These are phyloP conservation scores for Metschnikowia arizonensis DNA, from an alignment of 805 yeast species.

Conservation along the genomic window DNA sequence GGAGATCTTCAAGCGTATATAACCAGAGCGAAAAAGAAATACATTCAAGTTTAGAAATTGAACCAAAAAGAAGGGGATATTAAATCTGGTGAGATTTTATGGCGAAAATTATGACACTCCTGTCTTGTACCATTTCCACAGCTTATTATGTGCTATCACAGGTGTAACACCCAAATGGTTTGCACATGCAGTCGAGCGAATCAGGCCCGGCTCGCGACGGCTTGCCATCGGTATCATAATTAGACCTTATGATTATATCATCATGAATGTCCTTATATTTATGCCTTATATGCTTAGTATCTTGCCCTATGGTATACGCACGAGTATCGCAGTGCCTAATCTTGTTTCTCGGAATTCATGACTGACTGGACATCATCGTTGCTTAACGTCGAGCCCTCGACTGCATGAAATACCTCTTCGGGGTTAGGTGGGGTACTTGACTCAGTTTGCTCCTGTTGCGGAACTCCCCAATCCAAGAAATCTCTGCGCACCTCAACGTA, in stretches of 20 bases:
- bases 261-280: neutral
- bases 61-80: too few relatives aligned
- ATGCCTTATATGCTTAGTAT: constrained; percentile 2
- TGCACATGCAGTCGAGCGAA: neutral
- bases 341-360: constrained; percentile 13
- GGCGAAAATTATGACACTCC: too few relatives aligned
- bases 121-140: too few relatives aligned
- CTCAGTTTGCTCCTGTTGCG: constrained; percentile 12
- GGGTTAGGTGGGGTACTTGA: constrained; percentile 8
- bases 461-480: constrained; percentile 54
- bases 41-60: neutral
- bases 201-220: neutral
- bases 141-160: neutral
- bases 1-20: constrained; percentile 5
- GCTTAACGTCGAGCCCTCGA: constrained; percentile 9
- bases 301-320: neutral
- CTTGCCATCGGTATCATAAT: neutral
- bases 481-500: constrained; percentile 95
- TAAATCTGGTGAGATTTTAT: too few relatives aligned
- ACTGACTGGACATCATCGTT: constrained; percentile 8
- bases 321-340: constrained; percentile 3
- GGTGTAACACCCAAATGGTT: neutral
- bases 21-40: neutral
- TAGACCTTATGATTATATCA: neutral
- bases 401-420: constrained; percentile 12